These are phyloP conservation scores for Phascolomyces articulosus DNA, from an alignment of 371 early-diverging fungal species.

Conservation along the genomic window DNA sequence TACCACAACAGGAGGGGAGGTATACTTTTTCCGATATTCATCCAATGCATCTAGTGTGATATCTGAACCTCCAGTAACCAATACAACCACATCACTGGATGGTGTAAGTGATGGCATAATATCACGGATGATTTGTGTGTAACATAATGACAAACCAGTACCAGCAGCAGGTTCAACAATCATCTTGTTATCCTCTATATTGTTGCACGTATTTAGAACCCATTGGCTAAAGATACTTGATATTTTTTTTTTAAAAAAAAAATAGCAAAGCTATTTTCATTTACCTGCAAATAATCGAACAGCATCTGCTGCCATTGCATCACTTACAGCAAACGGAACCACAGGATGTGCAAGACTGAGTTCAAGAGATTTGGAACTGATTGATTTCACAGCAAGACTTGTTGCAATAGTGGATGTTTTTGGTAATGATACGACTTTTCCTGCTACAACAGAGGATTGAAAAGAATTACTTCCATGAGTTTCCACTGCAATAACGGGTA, in stretches of 20 bases:
- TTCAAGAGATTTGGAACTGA: conserved; percentile 59
- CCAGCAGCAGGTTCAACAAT: conserved; percentile 67
- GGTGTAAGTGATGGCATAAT: conserved; percentile 53
- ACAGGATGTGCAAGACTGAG: conserved; percentile 62
- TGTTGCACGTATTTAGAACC: too few relatives aligned
- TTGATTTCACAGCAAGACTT: conserved; percentile 52
- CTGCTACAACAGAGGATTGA: conserved; percentile 66
- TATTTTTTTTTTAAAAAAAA: too few relatives aligned
- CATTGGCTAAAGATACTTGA: too few relatives aligned
- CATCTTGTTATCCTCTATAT: conserved; percentile 56
- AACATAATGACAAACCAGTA: conserved; percentile 55
- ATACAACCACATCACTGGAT: conserved; percentile 54
- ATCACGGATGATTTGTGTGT: conserved; percentile 57
- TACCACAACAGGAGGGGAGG: conserved; percentile 56
- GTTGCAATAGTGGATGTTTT: conserved; percentile 60
- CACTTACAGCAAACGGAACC: conserved; percentile 63
- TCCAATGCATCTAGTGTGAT: conserved; percentile 52
- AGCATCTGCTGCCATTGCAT: conserved; percentile 63
- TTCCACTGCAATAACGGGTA: conserved; percentile 74
- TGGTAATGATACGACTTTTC: conserved; percentile 54
- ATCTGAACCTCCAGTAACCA: conserved; percentile 67
- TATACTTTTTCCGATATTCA: conserved; percentile 52
- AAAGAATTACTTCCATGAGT: conserved; percentile 77
- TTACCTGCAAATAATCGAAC: conserved; percentile 60
- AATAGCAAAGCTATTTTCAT: background rate